Evolutionary conservation across 805 yeast species (phyloP).

Genomic region (Candida fluviatilis): DNA sequence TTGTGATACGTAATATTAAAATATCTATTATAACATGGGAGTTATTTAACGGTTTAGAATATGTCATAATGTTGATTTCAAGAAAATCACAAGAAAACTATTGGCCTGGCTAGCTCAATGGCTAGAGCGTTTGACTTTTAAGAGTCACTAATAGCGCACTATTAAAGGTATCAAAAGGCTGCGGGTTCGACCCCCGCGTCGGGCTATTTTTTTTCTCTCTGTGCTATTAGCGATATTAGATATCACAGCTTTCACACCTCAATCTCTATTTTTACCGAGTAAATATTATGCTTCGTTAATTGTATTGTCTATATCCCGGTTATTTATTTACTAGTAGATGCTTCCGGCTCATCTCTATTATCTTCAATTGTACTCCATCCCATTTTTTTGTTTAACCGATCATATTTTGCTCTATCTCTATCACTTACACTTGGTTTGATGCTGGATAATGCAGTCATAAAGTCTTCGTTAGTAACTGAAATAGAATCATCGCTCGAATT

Average conservation of each 20-base stretch:
- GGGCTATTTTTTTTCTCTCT: neutral
- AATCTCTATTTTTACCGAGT: too few relatives aligned
- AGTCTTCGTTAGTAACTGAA: slow-evolving; percentile 62
- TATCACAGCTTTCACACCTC: too few relatives aligned
- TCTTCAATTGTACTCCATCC: slow-evolving; percentile 59
- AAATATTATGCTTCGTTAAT: too few relatives aligned
- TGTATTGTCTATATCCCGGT: neutral
- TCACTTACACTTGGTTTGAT: slow-evolving; percentile 92
- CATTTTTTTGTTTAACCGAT: slow-evolving; percentile 64
- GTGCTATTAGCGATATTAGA: too few relatives aligned
- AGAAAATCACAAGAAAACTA: neutral
- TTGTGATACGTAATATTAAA: too few relatives aligned
- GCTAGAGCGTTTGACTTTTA: slow-evolving; percentile 2
- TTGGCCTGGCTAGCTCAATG: slow-evolving; percentile 1
- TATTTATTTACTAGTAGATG: neutral
- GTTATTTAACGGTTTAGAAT: too few relatives aligned
- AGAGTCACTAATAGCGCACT: slow-evolving; percentile 1
- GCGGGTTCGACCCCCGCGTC: slow-evolving; percentile 3
- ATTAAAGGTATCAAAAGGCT: slow-evolving; percentile 1
- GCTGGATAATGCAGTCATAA: slow-evolving; percentile 61
- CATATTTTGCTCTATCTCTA: slow-evolving; percentile 73
- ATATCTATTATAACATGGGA: too few relatives aligned
- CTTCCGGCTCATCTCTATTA: slow-evolving; percentile 1
- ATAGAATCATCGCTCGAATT: slow-evolving; percentile 32
- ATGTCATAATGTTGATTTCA: neutral